phyloP scores from a whole-genome alignment of 2,329 filamentous ascomycete species.

The Cladosporium oxysporum region DNA sequence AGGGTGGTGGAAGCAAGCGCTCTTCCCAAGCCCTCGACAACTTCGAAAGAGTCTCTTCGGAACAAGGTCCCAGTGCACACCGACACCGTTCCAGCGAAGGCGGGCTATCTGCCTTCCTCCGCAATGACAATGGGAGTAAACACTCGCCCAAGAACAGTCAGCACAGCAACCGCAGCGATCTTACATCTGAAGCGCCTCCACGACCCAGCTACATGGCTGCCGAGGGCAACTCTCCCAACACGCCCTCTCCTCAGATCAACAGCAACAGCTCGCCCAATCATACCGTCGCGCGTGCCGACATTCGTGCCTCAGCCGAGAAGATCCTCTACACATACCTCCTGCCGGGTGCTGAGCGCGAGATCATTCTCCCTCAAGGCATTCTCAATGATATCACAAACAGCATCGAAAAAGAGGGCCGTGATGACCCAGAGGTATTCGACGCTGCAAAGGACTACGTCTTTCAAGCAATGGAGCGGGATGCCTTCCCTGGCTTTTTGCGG shows the following conservation, averaged over 20 bases:
- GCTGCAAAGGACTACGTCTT: conserved; percentile 98
- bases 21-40: conserved; percentile 75
- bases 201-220: conserved; percentile 62
- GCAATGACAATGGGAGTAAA: conserved; percentile 53
- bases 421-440: conserved; percentile 97
- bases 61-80: conserved; percentile 37
- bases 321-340: conserved; percentile 98
- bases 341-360: conserved; percentile 93
- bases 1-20: conserved; percentile 72
- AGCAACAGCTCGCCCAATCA: conserved; percentile 83
- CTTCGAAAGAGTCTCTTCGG: conserved; percentile 48
- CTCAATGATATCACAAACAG: conserved; percentile 80
- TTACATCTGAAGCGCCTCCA: conserved; percentile 49
- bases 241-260: conserved; percentile 43
- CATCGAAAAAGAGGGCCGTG: conserved; percentile 87
- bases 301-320: conserved; percentile 92
- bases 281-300: conserved; percentile 83
- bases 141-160: conserved; percentile 53
- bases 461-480: conserved; percentile 98
- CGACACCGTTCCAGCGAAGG: conserved; percentile 46
- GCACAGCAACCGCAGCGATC: conserved; percentile 36
- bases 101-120: conserved; percentile 85
- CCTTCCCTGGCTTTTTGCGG: conserved; percentile 94
- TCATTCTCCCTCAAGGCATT: conserved; percentile 86
- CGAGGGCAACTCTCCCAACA: conserved; percentile 48